Evolutionary conservation across 164 flowering plant species (phyloP).

Genomic region (Nymphaea thermarum): DNA sequence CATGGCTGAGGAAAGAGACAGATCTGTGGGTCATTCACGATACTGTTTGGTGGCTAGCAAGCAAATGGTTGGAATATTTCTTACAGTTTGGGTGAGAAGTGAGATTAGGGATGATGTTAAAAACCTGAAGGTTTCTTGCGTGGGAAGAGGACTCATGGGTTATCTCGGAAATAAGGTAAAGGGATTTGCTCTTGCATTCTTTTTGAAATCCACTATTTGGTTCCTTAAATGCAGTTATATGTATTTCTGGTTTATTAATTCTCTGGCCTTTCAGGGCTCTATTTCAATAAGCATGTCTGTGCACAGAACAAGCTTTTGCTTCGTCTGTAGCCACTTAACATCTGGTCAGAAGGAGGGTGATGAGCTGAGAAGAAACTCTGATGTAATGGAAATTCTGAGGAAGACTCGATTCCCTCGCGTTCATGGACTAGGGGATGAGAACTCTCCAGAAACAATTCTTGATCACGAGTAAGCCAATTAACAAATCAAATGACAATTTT

Average conservation of each 20-base stretch:
- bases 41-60: slow-evolving; percentile 41
- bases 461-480: slow-evolving; percentile 84
- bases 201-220: not conserved
- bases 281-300: slow-evolving; percentile 95
- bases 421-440: slow-evolving; percentile 59
- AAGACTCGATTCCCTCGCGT: slow-evolving; percentile 95
- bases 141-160: slow-evolving; percentile 49
- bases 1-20: slow-evolving; percentile 25
- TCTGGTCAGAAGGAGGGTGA: slow-evolving; percentile 99
- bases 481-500: not conserved
- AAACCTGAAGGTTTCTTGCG: slow-evolving; percentile 40
- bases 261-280: slow-evolving; percentile 69
- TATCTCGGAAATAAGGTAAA: slow-evolving; percentile 48
- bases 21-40: slow-evolving; percentile 21
- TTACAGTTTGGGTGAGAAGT: slow-evolving; percentile 37
- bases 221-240: not conserved
- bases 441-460: slow-evolving; percentile 76
- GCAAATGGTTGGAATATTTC: slow-evolving; percentile 47
- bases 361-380: slow-evolving; percentile 89
- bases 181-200: not conserved
- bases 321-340: slow-evolving; percentile 91
- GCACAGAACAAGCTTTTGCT: slow-evolving; percentile 98
- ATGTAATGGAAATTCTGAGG: slow-evolving; percentile 93
- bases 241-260: not conserved
- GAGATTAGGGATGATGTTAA: slow-evolving; percentile 27